A percentile compares a stretch with the other conserved stretches of the same genome.
phyloP scores from a whole-genome alignment of 805 yeast genomes.

The Barnettozyma sucrosica region DNA sequence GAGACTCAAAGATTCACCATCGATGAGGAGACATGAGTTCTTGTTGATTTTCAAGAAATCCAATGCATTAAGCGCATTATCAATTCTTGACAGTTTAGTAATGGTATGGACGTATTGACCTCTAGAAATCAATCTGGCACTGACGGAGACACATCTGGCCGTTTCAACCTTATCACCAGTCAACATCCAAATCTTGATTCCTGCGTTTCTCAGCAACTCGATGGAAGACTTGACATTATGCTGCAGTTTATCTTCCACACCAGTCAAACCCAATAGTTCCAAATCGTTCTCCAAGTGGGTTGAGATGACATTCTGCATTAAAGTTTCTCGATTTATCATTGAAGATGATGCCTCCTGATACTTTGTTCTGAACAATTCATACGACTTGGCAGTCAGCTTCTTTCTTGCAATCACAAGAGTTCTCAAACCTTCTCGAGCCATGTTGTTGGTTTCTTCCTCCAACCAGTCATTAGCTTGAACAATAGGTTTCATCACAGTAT shows the following conservation, averaged over 20 bases:
- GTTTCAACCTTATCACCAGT: constrained; percentile 99
- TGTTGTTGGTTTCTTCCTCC: constrained; percentile 93
- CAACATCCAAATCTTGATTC: constrained; percentile 97
- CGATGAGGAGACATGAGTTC: constrained; percentile 68
- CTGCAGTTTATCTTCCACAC: constrained; percentile 95
- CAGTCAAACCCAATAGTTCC: constrained; percentile 87
- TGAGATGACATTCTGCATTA: constrained; percentile 61
- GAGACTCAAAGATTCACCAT: constrained; percentile 83
- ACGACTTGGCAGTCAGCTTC: constrained; percentile 47
- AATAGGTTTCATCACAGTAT: constrained; percentile 81
- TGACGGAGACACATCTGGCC: constrained; percentile 95
- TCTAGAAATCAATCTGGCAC: constrained; percentile 85
- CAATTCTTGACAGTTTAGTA: constrained; percentile 52
- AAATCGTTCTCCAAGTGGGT: constrained; percentile 75
- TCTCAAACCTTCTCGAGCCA: constrained; percentile 97
- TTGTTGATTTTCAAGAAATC: constrained; percentile 67
- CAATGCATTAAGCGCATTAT: constrained; percentile 65
- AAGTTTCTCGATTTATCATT: constrained; percentile 73
- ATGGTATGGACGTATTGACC: constrained; percentile 92
- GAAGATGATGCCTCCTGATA: constrained; percentile 71
- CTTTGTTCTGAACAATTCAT: constrained; percentile 55
- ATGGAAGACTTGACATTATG: constrained; percentile 86
- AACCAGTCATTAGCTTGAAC: constrained; percentile 91
- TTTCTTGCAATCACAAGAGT: constrained; percentile 93
- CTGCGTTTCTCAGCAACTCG: constrained; percentile 91